Percentiles rank a stretch among this genome's conserved stretches.
phyloP scores from a whole-genome alignment of 2,329 filamentous ascomycete genomes.

The Macrophomina pseudophaseolina region DNA sequence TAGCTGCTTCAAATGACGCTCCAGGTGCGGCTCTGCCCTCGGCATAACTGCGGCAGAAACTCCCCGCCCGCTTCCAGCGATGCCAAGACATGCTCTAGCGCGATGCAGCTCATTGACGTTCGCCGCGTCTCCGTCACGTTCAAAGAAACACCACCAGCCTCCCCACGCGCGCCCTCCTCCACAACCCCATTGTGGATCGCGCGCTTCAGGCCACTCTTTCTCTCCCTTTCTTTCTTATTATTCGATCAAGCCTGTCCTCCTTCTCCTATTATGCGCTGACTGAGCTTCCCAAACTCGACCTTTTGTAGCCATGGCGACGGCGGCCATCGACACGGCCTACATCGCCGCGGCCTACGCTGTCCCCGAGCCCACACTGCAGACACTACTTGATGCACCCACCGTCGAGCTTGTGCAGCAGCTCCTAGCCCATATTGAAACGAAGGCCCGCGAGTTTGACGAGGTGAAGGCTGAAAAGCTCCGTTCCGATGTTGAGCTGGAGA shows the following conservation, averaged over 20 bases:
- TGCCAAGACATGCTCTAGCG: constrained; percentile 15
- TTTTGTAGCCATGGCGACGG: constrained; percentile 61
- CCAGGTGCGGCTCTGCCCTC: not conserved
- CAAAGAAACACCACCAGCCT: constrained; percentile 24
- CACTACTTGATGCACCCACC: constrained; percentile 71
- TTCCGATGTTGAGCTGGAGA: constrained; percentile 90
- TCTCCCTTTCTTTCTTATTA: constrained; percentile 27
- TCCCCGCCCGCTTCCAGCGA: not conserved
- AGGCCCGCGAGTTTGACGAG: constrained; percentile 81
- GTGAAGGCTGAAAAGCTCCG: constrained; percentile 87
- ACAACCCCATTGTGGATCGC: constrained; percentile 19
- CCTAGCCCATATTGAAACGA: constrained; percentile 74
- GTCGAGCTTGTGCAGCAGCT: constrained; percentile 77
- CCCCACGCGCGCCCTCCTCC: constrained; percentile 11
- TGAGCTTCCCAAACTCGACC: constrained; percentile 6
- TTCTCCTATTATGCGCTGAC: constrained; percentile 25
- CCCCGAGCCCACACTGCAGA: constrained; percentile 66
- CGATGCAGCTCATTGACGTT: constrained; percentile 24
- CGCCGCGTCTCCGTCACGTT: constrained; percentile 25
- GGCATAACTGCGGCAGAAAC: not conserved
- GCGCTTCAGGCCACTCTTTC: constrained; percentile 27
- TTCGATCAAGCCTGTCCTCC: constrained; percentile 20
- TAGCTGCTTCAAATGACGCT: constrained; percentile 1
- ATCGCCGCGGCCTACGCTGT: constrained; percentile 74
- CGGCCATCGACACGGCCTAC: constrained; percentile 71